Evolutionary conservation across 1,284 basidiomycete species (phyloP).

Genomic region (Mycena sp.): DNA sequence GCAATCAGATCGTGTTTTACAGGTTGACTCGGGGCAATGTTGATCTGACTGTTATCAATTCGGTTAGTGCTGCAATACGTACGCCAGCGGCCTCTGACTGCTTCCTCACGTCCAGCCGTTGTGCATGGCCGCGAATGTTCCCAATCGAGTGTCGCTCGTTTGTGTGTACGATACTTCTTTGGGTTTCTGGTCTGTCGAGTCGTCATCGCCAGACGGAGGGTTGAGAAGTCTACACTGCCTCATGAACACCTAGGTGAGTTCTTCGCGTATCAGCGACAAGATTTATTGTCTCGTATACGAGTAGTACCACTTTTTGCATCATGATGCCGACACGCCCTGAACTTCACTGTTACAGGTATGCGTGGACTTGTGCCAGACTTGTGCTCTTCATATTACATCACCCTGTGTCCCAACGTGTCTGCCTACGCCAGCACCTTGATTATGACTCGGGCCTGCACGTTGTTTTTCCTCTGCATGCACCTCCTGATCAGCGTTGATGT

Average conservation of each 20-base stretch:
- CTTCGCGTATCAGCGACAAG: slow-evolving; percentile 10
- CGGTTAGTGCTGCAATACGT: too few relatives aligned
- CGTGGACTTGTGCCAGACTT: not conserved
- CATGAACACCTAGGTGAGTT: not conserved
- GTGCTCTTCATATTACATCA: too few relatives aligned
- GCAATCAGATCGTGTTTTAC: too few relatives aligned
- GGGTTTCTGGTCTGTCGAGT: not conserved
- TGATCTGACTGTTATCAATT: too few relatives aligned
- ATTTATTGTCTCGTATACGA: not conserved
- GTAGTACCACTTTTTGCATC: slow-evolving; percentile 15
- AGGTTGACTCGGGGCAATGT: too few relatives aligned
- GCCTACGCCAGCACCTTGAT: not conserved
- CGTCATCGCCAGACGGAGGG: slow-evolving; percentile 4
- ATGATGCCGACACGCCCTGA: not conserved
- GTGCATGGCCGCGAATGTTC: not conserved
- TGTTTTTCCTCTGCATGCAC: not conserved
- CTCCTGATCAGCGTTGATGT: not conserved
- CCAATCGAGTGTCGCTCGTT: not conserved
- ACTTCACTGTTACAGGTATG: slow-evolving; percentile 1
- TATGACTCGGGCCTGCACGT: not conserved
- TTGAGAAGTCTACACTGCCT: not conserved
- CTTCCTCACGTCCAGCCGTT: too few relatives aligned
- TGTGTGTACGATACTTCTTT: not conserved
- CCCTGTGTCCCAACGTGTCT: not conserved
- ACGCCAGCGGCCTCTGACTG: too few relatives aligned